Base-by-base conservation (phyloP, 257 asterid genomes). In the Lycium ferocissimum region DNA sequence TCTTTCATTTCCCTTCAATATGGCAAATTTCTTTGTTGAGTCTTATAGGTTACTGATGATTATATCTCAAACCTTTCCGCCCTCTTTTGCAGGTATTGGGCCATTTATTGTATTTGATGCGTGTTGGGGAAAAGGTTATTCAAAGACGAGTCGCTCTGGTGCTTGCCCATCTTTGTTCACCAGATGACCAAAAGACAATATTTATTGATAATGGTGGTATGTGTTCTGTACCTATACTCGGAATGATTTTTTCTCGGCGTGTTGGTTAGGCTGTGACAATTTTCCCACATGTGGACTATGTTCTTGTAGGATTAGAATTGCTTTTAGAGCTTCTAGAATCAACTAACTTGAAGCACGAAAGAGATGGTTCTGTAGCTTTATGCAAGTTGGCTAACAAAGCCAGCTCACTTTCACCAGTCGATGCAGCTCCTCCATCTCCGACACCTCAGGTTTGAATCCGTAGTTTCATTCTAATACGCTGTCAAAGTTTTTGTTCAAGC, bases 401-500 rank as follows among this genome's bases (percentile, higher is more conserved):
- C 6, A 93, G 89, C 92, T 89, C 96, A 35, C 94, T 93, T 86
- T 95, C 99, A 85, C 92, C 97, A 15, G 72, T 93, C 56, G 99
- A 97, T 90, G 95, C 99, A 51, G 99, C 99, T 88, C 99, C 99
- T 85, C 99, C 96, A 47, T 97, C 99, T 62, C 99, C 99, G 51
- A 85, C 85, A 84, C 95, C 98, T 81, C 98, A 97, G 99, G 99
- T 97, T 71, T 33, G 76, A 26, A 66, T 82, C 1, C 22, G 11
- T 65, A 20, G 71, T 82, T 38, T 70, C 54, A 72, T 70, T 5
- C 58, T 70, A 56, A 47, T 65, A 40, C 78, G 33, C 65, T 22
- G 40, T 56, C 82, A 76, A 76, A 22, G 26, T 58, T 3, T 18
- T 58, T 3, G 35, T 56, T 8, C 33, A 40, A 9, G 18, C 20